phyloP scores from a whole-genome alignment of 805 yeast species.

The Cyberlindnera amylophila region DNA sequence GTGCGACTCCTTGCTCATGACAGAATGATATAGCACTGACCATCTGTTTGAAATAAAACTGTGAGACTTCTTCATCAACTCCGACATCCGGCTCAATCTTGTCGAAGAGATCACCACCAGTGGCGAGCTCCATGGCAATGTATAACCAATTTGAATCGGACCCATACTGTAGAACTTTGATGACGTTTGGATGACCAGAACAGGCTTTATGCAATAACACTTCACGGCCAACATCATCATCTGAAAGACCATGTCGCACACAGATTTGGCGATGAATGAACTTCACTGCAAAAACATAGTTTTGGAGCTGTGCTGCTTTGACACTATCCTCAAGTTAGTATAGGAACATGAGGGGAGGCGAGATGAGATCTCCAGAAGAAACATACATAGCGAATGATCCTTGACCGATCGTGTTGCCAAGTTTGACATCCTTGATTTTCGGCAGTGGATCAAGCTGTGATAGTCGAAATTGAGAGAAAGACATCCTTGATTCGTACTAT shows the following conservation, averaged over 20 bases:
- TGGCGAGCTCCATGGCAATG: constrained; percentile 65
- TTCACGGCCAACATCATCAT: constrained; percentile 47
- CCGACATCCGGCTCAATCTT: constrained; percentile 76
- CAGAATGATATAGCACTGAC: constrained; percentile 55
- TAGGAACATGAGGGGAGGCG: background rate
- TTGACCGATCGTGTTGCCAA: constrained; percentile 57
- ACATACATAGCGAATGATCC: constrained; percentile 62
- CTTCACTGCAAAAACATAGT: constrained; percentile 51
- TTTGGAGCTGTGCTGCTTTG: constrained; percentile 41
- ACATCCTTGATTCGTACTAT: no score
- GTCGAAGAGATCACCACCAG: constrained; percentile 75
- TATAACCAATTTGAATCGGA: constrained; percentile 55
- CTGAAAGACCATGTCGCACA: constrained; percentile 33
- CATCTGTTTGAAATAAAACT: constrained; percentile 64
- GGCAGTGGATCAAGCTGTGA: constrained; percentile 50
- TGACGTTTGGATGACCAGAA: constrained; percentile 55
- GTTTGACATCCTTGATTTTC: constrained; percentile 38
- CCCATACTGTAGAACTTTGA: constrained; percentile 51
- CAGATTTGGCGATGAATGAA: constrained; percentile 45
- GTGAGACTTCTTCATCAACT: constrained; percentile 61
- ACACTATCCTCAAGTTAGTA: constrained; percentile 38
- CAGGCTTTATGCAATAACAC: constrained; percentile 57
- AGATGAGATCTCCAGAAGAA: background rate
- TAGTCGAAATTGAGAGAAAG: constrained; percentile 29
- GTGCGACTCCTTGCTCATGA: constrained; percentile 64